Base-by-base conservation (phyloP, 352 stramenopile species). In the Aphanomyces astaci region DNA sequence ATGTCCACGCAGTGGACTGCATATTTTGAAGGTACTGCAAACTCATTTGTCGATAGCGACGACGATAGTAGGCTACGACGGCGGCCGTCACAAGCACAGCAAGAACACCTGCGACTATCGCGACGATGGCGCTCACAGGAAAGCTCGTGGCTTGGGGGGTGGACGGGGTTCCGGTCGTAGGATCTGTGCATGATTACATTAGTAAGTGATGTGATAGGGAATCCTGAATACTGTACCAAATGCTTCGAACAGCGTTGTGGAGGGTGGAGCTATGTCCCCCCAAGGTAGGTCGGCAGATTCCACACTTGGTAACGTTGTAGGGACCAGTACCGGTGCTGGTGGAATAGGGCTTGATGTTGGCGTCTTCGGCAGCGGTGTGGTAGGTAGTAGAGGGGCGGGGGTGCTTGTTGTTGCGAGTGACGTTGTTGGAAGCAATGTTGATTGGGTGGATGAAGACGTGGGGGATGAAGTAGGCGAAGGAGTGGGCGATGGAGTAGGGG, bases 1-100 rank as follows among this genome's bases (percentile, higher is more conserved):
- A 59, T 59, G 51, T 59, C 51, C 51, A 59, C 27, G 51, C 51
- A 11, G 15, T 59, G 13, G 51, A 59, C n/a, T 22, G 51, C 51
- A 59, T 59, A 2, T 59, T 59, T 0, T 25, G 51, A 9, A 59
- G 30, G 51, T 59, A 59, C 51, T 22, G 13, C 51, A 59, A 59
- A 30, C 51, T 59, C 51, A 59, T 59, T 32, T 40, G 17, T 7
- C 51, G 51, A 19, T 59, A 59, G 4, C 51, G 51, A 22, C 27
- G 51, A 32, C 51, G 51, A 30, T 59, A 59, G 51, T 59, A 59
- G 5, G 51, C 22, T n/a, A 32, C 51, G 33, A 59, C 24, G 1
- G 15, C 51, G 4, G 30, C 24, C 17, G 51, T 59, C 19, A 32
- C 25, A 5, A 59, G 17, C 13, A 59, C 13, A 32, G 51, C 51